Base-by-base conservation (phyloP, 805 yeast species). In the Spencermartinsiella europaea region DNA sequence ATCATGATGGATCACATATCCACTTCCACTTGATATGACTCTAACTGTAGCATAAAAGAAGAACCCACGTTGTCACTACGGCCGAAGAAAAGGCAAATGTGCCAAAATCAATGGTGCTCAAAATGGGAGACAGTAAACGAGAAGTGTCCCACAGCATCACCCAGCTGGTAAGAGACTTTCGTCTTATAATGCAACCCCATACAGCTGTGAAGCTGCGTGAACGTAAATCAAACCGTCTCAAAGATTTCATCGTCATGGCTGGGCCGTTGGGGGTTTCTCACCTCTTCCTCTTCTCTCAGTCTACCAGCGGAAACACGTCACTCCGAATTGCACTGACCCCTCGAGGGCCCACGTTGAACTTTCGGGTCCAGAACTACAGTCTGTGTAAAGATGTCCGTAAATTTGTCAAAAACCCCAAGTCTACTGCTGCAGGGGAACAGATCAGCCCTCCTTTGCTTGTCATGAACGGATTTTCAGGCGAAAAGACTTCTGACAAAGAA, bases 261-360 rank as follows among this genome's bases (percentile, higher is more conserved):
- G 98, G 98, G 4, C 98, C 98, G 12, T 72, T 93, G 38, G 95
- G 95, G 21, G 96, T 93, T 19, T 76, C 91, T 4, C 96, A 91
- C 67, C 67, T 93, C 60, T 79, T 93, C 68, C 72, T 91, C 17
- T 90, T 93, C 71, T 83, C 88, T 51, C 96, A 89, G 63, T 77
- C 85, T 34, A 83, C 80, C 56, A 46, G 50, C n/a, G 97, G 96
- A 5, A 81, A 80, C 46, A 82, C 93, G 3, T 83, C 91, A 42
- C 71, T 93, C 52, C 78, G 97, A 59, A 67, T 93, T 38, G 89
- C 91, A 1, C 79, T 86, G 60, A 79, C 90, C 72, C 96, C 98
- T 28, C 76, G 89, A 50, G 99, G 99, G 4, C 99, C 99, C 22
- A 89, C 96, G 10, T 69, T 89, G 34, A 84, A 90, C 49, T 93